These are phyloP conservation scores for Septoria linicola DNA, from an alignment of 2,329 filamentous ascomycete species.

Conservation along the genomic window DNA sequence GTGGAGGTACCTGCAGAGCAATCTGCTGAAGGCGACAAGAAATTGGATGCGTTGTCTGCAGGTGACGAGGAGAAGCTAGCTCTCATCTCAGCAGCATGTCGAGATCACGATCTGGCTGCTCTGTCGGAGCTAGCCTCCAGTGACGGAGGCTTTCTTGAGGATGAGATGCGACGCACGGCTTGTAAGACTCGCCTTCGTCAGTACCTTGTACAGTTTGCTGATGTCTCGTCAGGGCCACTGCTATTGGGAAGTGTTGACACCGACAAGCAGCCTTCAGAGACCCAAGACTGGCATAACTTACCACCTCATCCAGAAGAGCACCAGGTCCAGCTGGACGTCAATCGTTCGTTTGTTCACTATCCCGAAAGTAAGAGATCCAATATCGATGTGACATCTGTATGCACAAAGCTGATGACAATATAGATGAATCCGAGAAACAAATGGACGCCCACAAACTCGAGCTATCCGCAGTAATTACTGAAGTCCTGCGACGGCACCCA, in stretches of 20 bases:
- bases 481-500: constrained; percentile 76
- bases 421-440: constrained; percentile 68
- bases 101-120: constrained; percentile 40
- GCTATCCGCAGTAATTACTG: constrained; percentile 75
- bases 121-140: constrained; percentile 47
- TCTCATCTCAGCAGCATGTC: constrained; percentile 46
- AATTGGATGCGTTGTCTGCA: constrained; percentile 9
- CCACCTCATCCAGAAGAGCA: constrained; percentile 81
- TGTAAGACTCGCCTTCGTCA: constrained; percentile 54
- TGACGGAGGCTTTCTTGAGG: constrained; percentile 48
- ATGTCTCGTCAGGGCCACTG: constrained; percentile 58
- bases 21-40: neutral
- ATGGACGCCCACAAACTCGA: constrained; percentile 70
- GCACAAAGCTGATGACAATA: constrained; percentile 6
- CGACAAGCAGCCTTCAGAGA: constrained; percentile 14
- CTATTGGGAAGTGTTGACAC: constrained; percentile 44
- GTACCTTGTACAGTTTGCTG: neutral
- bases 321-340: constrained; percentile 88
- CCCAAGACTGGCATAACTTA: constrained; percentile 58
- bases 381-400: neutral
- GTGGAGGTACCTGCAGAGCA: neutral
- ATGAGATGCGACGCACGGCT: constrained; percentile 64
- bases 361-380: constrained; percentile 65
- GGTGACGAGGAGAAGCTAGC: constrained; percentile 17
- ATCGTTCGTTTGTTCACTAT: constrained; percentile 97